Base-by-base conservation (phyloP, 768 basidiomycete species). In the Pleurotus djamor region DNA sequence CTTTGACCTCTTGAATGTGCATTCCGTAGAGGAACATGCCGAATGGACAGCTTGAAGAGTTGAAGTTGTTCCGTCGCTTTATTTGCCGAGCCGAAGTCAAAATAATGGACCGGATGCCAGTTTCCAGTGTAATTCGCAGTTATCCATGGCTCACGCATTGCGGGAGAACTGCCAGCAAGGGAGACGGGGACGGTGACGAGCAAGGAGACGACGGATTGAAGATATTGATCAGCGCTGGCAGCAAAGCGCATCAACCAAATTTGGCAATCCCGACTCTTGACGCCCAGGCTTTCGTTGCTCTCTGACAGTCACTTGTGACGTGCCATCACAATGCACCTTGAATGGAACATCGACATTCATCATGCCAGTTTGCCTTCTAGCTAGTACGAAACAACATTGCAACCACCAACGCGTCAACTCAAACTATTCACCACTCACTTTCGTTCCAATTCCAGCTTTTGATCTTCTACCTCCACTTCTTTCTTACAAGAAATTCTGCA, bases 1-100 rank as follows among this genome's bases (percentile, higher is more conserved):
- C 21, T 3, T 52, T 56, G 54, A 43, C 54, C 54, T 28, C 38
- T 56, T 41, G 54, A 43, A 56, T 56, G 54, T 17, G n/a, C 45
- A 47, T 47, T 7, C 17, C 45, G 45, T 47, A 51, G 49, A 54
- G 35, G 50, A 51, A 51, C 17, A 33, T 54, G 52, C 16, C 16
- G 16, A n/a, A 34, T 54, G 52, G 28, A 28, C 28, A 33, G 12
- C 16, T 37, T 37, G 34, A 10, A 35, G 35, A 12, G 13, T 4
- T 54, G 52, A 54, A 37, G 5, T n/a, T 6, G 16, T 28, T 32
- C 14, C 49, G 49, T 32, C 17, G 34, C 17, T 21, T 14, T 51
- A 16, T 3, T 51, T 14, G 49, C n/a, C 49, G 34, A 51, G 9
- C 28, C 21, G 21, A 28, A 28, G 21, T 28, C 21, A 1, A 28